Conservation (phyloP, 345 rosid genomes). For the Bruguiera sexangula region DNA sequence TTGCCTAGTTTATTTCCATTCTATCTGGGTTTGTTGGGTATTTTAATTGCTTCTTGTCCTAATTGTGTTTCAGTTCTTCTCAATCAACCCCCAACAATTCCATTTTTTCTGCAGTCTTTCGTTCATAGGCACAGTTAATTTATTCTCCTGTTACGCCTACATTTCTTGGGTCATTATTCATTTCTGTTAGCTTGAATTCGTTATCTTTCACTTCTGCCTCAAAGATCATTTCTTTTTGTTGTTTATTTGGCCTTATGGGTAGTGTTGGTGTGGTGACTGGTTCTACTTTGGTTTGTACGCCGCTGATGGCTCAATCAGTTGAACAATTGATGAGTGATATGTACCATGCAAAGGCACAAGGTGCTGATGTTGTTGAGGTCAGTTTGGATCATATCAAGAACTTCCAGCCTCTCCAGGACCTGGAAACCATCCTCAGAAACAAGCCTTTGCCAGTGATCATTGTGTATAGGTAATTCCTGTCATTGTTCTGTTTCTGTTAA, state of each 20-base stretch:
- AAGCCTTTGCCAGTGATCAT: slow-evolving; percentile 49
- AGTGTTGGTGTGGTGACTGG: slow-evolving; percentile 2
- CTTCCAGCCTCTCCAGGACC: slow-evolving; percentile 41
- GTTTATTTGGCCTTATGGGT: slow-evolving; percentile 26
- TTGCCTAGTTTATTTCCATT: not conserved
- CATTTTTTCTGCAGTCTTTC: not conserved
- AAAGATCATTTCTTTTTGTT: not conserved
- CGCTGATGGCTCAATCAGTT: slow-evolving; percentile 39
- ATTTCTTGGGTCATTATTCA: not conserved
- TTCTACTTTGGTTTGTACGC: slow-evolving; percentile 35
- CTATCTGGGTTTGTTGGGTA: not conserved
- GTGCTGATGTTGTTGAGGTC: slow-evolving; percentile 52
- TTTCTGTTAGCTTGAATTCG: not conserved
- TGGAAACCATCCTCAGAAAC: slow-evolving; percentile 36
- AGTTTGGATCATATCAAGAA: slow-evolving; percentile 43
- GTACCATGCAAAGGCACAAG: slow-evolving; percentile 44
- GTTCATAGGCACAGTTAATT: not conserved
- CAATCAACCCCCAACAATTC: not conserved
- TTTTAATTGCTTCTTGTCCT: too few relatives aligned
- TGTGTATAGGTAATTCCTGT: slow-evolving; percentile 34
- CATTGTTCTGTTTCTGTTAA: not conserved
- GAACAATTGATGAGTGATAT: slow-evolving; percentile 39
- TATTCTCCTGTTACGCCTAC: not conserved
- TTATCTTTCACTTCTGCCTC: not conserved
- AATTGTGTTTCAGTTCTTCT: not conserved